A percentile compares a stretch with the other conserved stretches of the same genome.
Conservation (phyloP, 2,329 filamentous ascomycete species). For the Coniochaeta ligniaria region DNA sequence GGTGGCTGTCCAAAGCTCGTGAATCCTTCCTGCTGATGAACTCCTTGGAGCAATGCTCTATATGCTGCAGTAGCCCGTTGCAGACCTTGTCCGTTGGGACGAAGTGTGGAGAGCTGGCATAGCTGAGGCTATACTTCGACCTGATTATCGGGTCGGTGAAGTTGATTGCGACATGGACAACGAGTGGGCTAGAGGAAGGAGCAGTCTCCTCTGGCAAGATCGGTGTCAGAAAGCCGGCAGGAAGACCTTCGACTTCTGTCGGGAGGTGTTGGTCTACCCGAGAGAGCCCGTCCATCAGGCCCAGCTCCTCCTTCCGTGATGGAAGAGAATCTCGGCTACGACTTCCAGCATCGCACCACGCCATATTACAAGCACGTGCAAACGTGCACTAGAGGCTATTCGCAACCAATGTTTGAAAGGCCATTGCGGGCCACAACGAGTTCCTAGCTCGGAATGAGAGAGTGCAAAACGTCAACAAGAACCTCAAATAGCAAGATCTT, state of each 20-base stretch:
- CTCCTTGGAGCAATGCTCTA: constrained; percentile 44
- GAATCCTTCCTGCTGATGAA: constrained; percentile 46
- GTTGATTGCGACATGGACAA: constrained; percentile 35
- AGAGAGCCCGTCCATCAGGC: neutral
- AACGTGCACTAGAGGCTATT: neutral
- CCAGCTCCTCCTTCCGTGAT: neutral
- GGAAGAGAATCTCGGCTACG: neutral
- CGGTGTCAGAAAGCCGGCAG: constrained; percentile 10
- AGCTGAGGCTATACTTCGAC: constrained; percentile 34
- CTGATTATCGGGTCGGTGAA: constrained; percentile 37
- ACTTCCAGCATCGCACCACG: neutral
- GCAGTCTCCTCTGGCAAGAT: constrained; percentile 11
- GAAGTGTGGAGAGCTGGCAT: constrained; percentile 37
- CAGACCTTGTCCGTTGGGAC: constrained; percentile 38
- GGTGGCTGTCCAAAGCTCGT: constrained; percentile 31
- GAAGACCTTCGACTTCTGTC: constrained; percentile 5
- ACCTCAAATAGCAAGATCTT: neutral
- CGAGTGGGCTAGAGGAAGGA: constrained; percentile 16
- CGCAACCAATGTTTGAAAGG: neutral
- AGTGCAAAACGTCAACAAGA: neutral
- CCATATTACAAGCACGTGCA: neutral
- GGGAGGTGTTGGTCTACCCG: neutral
- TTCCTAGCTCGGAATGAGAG: neutral
- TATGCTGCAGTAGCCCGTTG: constrained; percentile 38
- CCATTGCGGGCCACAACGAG: neutral